Evolutionary conservation across 192 early-diverging fungal genomes (phyloP).

Genomic region (Thoreauomyces humboldtii): DNA sequence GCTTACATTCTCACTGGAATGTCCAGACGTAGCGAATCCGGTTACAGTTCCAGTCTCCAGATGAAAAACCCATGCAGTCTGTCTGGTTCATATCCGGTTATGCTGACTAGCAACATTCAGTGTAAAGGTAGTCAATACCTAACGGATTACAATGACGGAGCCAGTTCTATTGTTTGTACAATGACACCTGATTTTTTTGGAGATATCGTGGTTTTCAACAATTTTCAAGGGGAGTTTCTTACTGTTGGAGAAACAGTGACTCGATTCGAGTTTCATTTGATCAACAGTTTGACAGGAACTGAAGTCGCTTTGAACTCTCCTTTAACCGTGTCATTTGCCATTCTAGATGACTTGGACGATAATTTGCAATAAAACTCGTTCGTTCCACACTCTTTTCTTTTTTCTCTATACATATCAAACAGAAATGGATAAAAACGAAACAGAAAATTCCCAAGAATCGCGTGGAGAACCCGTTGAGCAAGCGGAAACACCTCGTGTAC

Average conservation of each 20-base stretch:
- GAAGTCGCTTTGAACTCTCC: conserved; percentile 16
- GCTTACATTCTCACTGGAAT: conserved; percentile 11
- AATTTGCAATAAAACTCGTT: no score
- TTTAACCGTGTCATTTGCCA: conserved; percentile 9
- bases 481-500: no score
- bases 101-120: conserved; percentile 8
- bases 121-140: conserved; percentile 1
- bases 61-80: conserved; percentile 15
- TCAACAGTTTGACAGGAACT: neutral
- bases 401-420: conserved; percentile 2
- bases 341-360: conserved; percentile 8
- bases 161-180: neutral
- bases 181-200: conserved; percentile 15
- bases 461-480: no score
- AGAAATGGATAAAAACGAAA: no score
- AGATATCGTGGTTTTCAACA: conserved; percentile 10
- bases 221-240: conserved; percentile 14
- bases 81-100: conserved; percentile 13
- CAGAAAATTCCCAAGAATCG: no score
- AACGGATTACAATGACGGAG: neutral
- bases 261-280: conserved; percentile 15
- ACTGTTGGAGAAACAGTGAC: neutral
- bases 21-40: neutral
- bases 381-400: no score
- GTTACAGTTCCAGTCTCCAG: neutral